These are phyloP conservation scores for Schizosaccharomyces lindneri DNA, from an alignment of 805 yeast genomes.

Conservation along the genomic window DNA sequence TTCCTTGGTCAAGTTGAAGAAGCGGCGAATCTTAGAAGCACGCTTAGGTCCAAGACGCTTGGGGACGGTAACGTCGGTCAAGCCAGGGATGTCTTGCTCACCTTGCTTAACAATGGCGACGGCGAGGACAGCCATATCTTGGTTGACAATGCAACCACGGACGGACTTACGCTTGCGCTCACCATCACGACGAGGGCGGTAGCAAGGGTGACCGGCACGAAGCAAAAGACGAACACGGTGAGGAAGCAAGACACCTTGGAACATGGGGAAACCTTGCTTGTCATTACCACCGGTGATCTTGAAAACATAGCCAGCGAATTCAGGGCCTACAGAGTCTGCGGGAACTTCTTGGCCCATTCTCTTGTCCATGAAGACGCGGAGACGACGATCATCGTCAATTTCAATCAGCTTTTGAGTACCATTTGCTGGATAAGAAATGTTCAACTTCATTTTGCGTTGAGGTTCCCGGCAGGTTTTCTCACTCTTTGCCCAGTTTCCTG, in stretches of 20 bases:
- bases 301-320: constrained; percentile 97
- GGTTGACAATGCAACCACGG: constrained; percentile 96
- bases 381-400: constrained; percentile 96
- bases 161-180: constrained; percentile 99
- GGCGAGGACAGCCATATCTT: constrained; percentile 88
- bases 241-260: constrained; percentile 97
- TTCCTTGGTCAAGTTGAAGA: constrained; percentile 92
- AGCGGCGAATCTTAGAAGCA: constrained; percentile 99
- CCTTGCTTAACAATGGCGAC: constrained; percentile 92
- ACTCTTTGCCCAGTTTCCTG: not conserved
- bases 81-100: constrained; percentile 83
- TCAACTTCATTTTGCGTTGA: constrained; percentile 31
- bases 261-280: constrained; percentile 99
- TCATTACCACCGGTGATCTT: constrained; percentile 99
- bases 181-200: constrained; percentile 98
- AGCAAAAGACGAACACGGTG: constrained; percentile 94
- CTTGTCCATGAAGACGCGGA: constrained; percentile 95
- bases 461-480: constrained; percentile 1
- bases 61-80: constrained; percentile 84
- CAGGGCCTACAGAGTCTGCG: constrained; percentile 95
- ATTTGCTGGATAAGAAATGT: constrained; percentile 99
- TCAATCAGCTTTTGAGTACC: constrained; percentile 97
- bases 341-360: constrained; percentile 99
- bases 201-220: constrained; percentile 87
- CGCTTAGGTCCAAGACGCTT: constrained; percentile 99